These are phyloP conservation scores for Alternaria postmessia DNA, from an alignment of 2,329 filamentous ascomycete species.

Conservation along the genomic window DNA sequence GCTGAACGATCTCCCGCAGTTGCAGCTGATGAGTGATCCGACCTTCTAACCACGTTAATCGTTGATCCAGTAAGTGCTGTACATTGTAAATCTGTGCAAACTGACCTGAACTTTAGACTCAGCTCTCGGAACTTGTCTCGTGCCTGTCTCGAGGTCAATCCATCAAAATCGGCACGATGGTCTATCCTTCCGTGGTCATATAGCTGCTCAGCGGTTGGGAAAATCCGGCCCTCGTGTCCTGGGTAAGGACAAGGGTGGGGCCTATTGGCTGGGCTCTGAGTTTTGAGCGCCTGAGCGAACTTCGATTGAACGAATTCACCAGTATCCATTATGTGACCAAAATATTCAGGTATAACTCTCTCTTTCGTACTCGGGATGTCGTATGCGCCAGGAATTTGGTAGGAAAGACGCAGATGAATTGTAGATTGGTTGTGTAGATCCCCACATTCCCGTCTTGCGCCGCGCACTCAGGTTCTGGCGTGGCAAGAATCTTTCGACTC, in stretches of 20 bases:
- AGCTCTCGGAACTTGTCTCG: constrained; percentile 34
- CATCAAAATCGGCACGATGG: constrained; percentile 34
- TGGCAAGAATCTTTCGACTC: not conserved
- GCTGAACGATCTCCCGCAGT: constrained; percentile 38
- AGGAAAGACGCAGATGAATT: not conserved
- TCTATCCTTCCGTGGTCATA: constrained; percentile 37
- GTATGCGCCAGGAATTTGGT: not conserved
- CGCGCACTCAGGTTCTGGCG: not conserved
- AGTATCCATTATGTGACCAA: constrained; percentile 25
- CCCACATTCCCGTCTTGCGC: constrained; percentile 1
- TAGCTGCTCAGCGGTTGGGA: constrained; percentile 38
- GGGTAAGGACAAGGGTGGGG: constrained; percentile 43
- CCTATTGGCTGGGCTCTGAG: constrained; percentile 30
- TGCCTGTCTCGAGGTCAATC: constrained; percentile 27
- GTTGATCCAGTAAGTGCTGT: not conserved
- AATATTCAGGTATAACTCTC: constrained; percentile 1
- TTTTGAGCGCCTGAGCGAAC: constrained; percentile 37
- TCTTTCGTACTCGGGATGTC: not conserved
- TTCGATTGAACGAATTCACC: constrained; percentile 34
- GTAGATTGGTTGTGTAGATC: not conserved
- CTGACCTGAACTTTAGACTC: constrained; percentile 31
- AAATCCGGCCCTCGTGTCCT: constrained; percentile 36
- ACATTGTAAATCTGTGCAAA: not conserved
- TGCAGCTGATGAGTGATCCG: constrained; percentile 35
- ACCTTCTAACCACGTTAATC: constrained; percentile 27